Evolutionary conservation across 768 basidiomycete genomes (phyloP).

Genomic region (Lentinula sp.): DNA sequence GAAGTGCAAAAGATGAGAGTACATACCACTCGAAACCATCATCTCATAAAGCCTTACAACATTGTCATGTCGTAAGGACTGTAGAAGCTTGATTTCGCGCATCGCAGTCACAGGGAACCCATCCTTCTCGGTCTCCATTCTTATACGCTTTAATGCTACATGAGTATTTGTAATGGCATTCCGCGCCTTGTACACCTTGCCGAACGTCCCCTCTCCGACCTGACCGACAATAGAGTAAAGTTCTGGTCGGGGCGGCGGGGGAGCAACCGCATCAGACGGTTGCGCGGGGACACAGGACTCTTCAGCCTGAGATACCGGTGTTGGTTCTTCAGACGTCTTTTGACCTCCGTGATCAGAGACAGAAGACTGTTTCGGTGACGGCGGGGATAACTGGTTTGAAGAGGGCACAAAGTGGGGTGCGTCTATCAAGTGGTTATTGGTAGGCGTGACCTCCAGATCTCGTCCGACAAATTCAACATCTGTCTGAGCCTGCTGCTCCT

Average conservation of each 20-base stretch:
- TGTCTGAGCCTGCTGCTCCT: background rate
- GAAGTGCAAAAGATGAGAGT: background rate
- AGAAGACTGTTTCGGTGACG: background rate
- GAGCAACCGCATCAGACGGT: background rate
- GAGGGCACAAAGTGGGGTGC: background rate
- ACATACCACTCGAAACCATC: constrained; percentile 94
- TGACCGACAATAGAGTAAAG: constrained; percentile 86
- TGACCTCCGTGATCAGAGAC: background rate
- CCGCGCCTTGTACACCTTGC: constrained; percentile 20
- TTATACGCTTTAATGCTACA: constrained; percentile 93
- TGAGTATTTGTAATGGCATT: constrained; percentile 70
- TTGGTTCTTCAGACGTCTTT: background rate
- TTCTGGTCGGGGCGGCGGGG: constrained; percentile 30
- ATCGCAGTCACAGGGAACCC: constrained; percentile 99
- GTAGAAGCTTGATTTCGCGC: constrained; percentile 96
- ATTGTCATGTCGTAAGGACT: constrained; percentile 85
- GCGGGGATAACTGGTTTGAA: background rate
- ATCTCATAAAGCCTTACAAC: constrained; percentile 90
- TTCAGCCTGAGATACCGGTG: background rate
- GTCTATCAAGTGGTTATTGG: background rate
- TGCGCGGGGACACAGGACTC: background rate
- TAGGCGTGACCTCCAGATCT: background rate
- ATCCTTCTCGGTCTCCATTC: constrained; percentile 96
- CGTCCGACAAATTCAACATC: background rate
- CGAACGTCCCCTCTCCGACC: constrained; percentile 96